A percentile compares a stretch with the other conserved stretches of the same genome.
Evolutionary conservation across 371 early-diverging fungal species (phyloP).

Genomic region (Mortierella sp.): DNA sequence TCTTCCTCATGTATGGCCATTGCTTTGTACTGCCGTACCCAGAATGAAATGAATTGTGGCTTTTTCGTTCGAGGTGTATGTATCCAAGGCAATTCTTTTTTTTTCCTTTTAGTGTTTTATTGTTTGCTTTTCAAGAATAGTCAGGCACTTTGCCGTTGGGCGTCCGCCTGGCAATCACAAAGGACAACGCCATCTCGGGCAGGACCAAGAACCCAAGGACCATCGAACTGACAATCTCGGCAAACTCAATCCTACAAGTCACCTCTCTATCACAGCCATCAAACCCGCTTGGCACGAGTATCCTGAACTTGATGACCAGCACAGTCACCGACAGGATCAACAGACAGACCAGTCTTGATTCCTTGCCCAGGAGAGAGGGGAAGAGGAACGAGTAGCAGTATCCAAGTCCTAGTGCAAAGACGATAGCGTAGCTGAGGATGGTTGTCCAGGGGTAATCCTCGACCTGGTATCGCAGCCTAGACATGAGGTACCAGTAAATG

Average conservation of each 20-base stretch:
- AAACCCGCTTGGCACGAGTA: background rate
- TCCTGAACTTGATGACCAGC: background rate
- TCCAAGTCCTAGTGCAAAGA: background rate
- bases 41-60: too few species aligned
- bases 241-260: conserved; percentile 9
- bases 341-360: background rate
- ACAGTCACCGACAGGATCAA: background rate
- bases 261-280: background rate
- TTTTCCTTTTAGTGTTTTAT: background rate
- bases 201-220: background rate
- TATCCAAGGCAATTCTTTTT: background rate
- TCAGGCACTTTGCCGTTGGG: background rate
- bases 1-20: too few species aligned
- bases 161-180: background rate
- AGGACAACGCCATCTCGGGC: background rate
- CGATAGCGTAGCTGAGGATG: background rate
- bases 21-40: too few species aligned
- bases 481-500: conserved; percentile 8
- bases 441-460: conserved; percentile 6
- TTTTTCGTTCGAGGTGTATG: too few species aligned
- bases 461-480: background rate
- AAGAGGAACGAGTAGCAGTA: background rate
- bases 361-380: background rate
- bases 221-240: background rate
- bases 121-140: background rate